These are phyloP conservation scores for Diplodia mutila DNA, from an alignment of 2,329 filamentous ascomycete species.

Conservation along the genomic window DNA sequence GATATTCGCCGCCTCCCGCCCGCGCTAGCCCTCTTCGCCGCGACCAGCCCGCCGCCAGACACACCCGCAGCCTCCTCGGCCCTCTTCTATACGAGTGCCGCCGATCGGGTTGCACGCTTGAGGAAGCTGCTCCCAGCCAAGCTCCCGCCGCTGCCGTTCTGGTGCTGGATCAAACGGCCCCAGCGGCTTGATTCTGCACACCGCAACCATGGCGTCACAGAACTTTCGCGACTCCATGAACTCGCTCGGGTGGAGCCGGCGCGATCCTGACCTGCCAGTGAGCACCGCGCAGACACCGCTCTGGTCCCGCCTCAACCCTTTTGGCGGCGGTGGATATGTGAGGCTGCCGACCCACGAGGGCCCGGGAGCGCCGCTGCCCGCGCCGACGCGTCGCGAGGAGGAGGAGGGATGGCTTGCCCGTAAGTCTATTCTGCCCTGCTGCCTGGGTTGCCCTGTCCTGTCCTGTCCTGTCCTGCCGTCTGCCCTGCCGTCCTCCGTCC, in stretches of 20 bases:
- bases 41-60: conserved; percentile 18
- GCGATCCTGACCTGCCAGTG: conserved; percentile 75
- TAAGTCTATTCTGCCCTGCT: conserved; percentile 62
- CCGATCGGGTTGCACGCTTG: conserved; percentile 19
- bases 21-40: conserved; percentile 23
- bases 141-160: conserved; percentile 23
- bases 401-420: conserved; percentile 94
- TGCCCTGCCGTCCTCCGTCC: conserved; percentile 2
- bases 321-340: conserved; percentile 83
- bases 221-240: conserved; percentile 95
- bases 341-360: conserved; percentile 83
- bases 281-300: conserved; percentile 74
- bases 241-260: conserved; percentile 90
- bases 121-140: conserved; percentile 21
- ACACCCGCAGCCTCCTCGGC: conserved; percentile 13
- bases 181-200: conserved; percentile 2
- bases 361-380: conserved; percentile 82
- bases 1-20: conserved; percentile 25
- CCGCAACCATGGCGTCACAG: conserved; percentile 72
- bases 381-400: conserved; percentile 82
- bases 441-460: conserved; percentile 6
- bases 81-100: conserved; percentile 23
- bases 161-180: conserved; percentile 18
- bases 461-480: background rate
- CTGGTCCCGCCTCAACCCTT: conserved; percentile 86